Conservation (phyloP, 2,329 filamentous ascomycete species). For the Alternaria alternata region DNA sequence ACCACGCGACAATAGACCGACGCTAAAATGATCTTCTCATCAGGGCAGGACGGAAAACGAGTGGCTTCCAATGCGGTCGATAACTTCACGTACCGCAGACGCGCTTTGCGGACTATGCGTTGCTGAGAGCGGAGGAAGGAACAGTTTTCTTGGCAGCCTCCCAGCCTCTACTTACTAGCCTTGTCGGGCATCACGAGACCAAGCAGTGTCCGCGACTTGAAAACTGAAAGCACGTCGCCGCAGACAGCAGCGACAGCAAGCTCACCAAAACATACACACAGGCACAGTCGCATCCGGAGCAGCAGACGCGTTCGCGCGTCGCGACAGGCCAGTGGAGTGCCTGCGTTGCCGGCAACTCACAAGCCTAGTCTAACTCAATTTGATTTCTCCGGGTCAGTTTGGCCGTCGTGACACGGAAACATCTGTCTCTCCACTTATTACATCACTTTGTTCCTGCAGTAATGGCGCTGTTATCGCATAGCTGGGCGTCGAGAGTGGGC, state of each 20-base stretch:
- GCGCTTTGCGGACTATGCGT: conserved; percentile 47
- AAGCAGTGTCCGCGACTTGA: conserved; percentile 22
- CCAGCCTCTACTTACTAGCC: conserved; percentile 19
- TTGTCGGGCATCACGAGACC: conserved; percentile 26
- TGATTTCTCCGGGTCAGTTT: conserved; percentile 41
- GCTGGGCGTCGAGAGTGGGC: conserved; percentile 22
- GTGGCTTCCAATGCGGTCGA: conserved; percentile 39
- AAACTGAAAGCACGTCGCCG: conserved; percentile 15
- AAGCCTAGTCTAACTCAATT: conserved; percentile 48
- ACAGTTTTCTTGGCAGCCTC: conserved; percentile 17
- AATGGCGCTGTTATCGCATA: conserved; percentile 7
- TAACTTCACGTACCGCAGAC: conserved; percentile 44
- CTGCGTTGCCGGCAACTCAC: conserved; percentile 46
- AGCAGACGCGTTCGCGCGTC: conserved; percentile 34
- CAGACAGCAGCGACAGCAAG: conserved; percentile 8
- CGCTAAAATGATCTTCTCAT: conserved; percentile 39
- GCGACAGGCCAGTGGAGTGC: conserved; percentile 47
- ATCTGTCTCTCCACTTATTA: conserved; percentile 51
- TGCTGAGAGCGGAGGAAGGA: conserved; percentile 33
- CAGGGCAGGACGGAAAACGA: conserved; percentile 38
- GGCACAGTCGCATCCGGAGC: conserved; percentile 9
- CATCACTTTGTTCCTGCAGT: conserved; percentile 40
- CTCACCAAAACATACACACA: conserved; percentile 1
- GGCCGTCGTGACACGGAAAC: conserved; percentile 48
- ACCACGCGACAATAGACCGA: conserved; percentile 35